Evolutionary conservation across 2,329 filamentous ascomycete species (phyloP).

Genomic region (Immersiporthe knoxdaviesiana): DNA sequence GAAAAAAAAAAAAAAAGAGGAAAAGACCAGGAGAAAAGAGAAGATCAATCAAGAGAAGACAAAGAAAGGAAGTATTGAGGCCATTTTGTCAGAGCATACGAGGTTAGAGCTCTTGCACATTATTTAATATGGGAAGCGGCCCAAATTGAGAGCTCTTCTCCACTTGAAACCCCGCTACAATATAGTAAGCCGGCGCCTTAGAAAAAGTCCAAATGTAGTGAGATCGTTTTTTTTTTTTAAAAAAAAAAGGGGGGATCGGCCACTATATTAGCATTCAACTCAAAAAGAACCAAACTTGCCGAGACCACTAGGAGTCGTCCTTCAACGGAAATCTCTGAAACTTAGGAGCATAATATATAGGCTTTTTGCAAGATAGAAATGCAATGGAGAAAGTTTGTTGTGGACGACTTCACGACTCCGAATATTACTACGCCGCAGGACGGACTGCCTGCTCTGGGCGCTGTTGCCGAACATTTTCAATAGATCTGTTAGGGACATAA

Average conservation of each 20-base stretch:
- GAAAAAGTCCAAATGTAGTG: neutral
- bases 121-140: no score
- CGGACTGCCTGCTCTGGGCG: neutral
- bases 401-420: neutral
- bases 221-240: no score
- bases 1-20: no score
- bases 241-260: neutral
- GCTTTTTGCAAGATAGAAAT: neutral
- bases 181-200: slow-evolving; percentile 36
- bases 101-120: no score
- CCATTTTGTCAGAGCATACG: no score
- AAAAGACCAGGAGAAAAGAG: no score
- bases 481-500: neutral
- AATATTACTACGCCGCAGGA: neutral
- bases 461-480: neutral
- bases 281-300: neutral
- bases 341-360: neutral
- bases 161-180: no score
- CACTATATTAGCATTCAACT: neutral
- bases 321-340: neutral
- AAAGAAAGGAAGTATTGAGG: no score
- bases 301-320: neutral
- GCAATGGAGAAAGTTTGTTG: neutral
- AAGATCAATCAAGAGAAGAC: no score
- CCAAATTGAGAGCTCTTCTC: no score